These are phyloP conservation scores for Pouteria glomerata DNA, from an alignment of 148 eudicot species.

Conservation along the genomic window DNA sequence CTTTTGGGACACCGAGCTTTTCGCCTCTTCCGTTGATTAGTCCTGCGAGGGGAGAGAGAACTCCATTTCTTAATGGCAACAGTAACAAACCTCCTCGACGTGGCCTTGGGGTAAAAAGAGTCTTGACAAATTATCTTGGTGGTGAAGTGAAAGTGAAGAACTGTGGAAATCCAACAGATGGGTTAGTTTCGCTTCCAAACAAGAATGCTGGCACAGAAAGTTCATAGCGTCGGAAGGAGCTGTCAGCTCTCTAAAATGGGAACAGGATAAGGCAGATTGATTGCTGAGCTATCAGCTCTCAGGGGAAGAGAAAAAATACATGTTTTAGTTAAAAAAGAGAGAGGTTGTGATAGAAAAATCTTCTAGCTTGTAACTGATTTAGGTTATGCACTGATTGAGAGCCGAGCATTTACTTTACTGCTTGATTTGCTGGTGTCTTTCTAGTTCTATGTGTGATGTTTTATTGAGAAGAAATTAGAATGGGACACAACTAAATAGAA, in stretches of 20 bases:
- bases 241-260: conserved; percentile 13
- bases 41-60: conserved; percentile 55
- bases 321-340: background rate
- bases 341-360: background rate
- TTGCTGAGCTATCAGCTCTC: background rate
- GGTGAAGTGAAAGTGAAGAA: conserved; percentile 50
- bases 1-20: conserved; percentile 38
- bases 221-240: conserved; percentile 34
- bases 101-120: conserved; percentile 70
- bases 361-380: background rate
- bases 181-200: conserved; percentile 18
- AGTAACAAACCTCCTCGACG: conserved; percentile 52
- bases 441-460: conserved; percentile 2
- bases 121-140: conserved; percentile 63
- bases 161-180: conserved; percentile 27
- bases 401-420: background rate
- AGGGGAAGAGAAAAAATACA: background rate
- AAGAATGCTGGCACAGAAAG: conserved; percentile 34
- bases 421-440: background rate
- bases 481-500: background rate
- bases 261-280: conserved; percentile 26
- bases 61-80: conserved; percentile 51
- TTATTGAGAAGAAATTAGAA: background rate
- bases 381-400: background rate
- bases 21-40: conserved; percentile 48